These are phyloP conservation scores for Daldinia vernicosa DNA, from an alignment of 495 filamentous ascomycete genomes.

Conservation along the genomic window DNA sequence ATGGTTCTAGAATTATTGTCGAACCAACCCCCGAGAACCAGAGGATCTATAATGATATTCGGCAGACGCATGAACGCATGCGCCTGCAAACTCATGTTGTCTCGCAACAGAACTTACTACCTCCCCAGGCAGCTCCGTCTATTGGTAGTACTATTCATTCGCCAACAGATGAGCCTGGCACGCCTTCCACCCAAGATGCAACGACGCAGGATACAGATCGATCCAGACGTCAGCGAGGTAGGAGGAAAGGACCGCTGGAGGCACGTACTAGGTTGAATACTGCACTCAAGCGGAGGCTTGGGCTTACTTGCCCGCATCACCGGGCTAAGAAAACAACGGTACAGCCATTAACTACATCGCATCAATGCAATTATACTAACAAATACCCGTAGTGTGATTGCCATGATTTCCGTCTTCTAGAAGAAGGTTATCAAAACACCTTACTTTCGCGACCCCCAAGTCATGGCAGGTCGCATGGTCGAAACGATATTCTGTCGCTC, in stretches of 20 bases:
- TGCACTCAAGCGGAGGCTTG: conserved; percentile 43
- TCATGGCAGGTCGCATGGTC: conserved; percentile 20
- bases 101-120: conserved; percentile 31
- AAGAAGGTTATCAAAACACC: conserved; percentile 25
- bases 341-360: conserved; percentile 8
- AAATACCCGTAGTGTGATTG: conserved; percentile 39
- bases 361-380: conserved; percentile 22
- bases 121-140: conserved; percentile 24
- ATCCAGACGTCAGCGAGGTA: conserved; percentile 37
- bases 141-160: conserved; percentile 39
- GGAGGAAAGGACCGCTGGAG: conserved; percentile 41
- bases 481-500: neutral
- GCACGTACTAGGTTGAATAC: conserved; percentile 35
- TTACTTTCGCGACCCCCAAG: conserved; percentile 4
- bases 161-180: conserved; percentile 28
- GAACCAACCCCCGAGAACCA: conserved; percentile 48
- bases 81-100: conserved; percentile 35
- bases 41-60: conserved; percentile 48
- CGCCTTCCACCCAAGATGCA: conserved; percentile 16
- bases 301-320: conserved; percentile 39
- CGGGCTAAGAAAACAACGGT: conserved; percentile 42
- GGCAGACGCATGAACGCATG: conserved; percentile 36
- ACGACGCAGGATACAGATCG: conserved; percentile 17
- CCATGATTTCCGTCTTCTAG: conserved; percentile 42
- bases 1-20: conserved; percentile 32